phyloP scores from a whole-genome alignment of 1,284 basidiomycete species.

The Trametes polyzona region DNA sequence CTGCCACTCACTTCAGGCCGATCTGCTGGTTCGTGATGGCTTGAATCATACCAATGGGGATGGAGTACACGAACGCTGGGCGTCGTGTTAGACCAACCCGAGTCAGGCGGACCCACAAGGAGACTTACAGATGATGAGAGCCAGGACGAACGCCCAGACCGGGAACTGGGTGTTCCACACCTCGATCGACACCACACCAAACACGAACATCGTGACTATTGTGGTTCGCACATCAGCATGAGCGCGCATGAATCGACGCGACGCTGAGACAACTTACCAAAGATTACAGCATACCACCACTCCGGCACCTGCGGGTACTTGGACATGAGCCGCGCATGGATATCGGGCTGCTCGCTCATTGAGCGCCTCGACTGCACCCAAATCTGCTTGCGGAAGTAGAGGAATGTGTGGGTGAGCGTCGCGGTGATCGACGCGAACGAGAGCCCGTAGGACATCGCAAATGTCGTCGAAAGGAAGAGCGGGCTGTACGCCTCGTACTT shows the following conservation, averaged over 20 bases:
- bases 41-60: conserved; percentile 72
- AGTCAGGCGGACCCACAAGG: neutral
- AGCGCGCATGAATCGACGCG: neutral
- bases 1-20: conserved; percentile 48
- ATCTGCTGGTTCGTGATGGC: conserved; percentile 69
- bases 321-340: conserved; percentile 85
- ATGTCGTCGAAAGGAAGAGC: conserved; percentile 67
- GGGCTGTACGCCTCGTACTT: conserved; percentile 62
- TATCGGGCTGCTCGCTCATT: conserved; percentile 79
- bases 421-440: conserved; percentile 63
- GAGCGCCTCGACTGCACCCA: conserved; percentile 66
- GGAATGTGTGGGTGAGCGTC: conserved; percentile 72
- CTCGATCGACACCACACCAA: conserved; percentile 72
- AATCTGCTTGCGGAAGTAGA: conserved; percentile 85
- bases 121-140: conserved; percentile 40
- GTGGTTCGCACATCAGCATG: accelerated
- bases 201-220: conserved; percentile 55
- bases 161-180: conserved; percentile 70
- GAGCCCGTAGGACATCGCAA: conserved; percentile 67
- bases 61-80: conserved; percentile 56
- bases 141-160: conserved; percentile 60
- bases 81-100: neutral
- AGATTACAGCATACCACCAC: conserved; percentile 68
- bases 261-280: conserved; percentile 29
- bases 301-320: conserved; percentile 74